phyloP scores from a whole-genome alignment of 108 stramenopile genomes.

The Cyclotella kingstonii region DNA sequence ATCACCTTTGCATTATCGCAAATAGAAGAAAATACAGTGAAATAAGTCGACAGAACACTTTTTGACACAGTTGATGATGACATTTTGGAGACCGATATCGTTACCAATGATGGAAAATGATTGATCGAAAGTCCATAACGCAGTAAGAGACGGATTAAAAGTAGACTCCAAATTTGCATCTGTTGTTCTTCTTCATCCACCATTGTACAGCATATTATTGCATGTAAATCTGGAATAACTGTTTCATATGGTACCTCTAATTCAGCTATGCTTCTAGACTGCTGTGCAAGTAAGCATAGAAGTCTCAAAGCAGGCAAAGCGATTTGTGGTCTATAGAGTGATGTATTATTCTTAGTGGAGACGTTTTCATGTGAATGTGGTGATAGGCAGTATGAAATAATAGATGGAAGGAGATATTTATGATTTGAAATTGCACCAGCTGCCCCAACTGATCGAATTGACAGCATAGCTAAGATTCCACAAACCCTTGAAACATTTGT shows the following conservation, averaged over 20 bases:
- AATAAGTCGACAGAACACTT: slow-evolving; percentile 63
- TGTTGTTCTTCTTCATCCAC: slow-evolving; percentile 26
- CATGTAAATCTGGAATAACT: slow-evolving; percentile 36
- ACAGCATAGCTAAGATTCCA: slow-evolving; percentile 74
- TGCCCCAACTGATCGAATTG: slow-evolving; percentile 77
- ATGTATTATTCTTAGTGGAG: background rate
- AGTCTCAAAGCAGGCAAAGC: slow-evolving; percentile 54
- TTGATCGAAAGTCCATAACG: slow-evolving; percentile 70
- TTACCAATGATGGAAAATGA: slow-evolving; percentile 49
- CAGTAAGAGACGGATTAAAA: slow-evolving; percentile 68
- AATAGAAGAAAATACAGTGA: slow-evolving; percentile 39
- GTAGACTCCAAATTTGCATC: slow-evolving; percentile 56
- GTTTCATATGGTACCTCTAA: slow-evolving; percentile 32
- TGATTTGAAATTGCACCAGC: slow-evolving; percentile 79
- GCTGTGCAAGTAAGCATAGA: slow-evolving; percentile 63
- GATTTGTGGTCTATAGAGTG: slow-evolving; percentile 15
- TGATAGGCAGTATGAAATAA: slow-evolving; percentile 31
- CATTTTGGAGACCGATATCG: slow-evolving; percentile 46
- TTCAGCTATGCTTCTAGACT: slow-evolving; percentile 72
- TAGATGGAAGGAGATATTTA: slow-evolving; percentile 47
- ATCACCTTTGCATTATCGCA: slow-evolving; percentile 23
- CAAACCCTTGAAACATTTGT: slow-evolving; percentile 55
- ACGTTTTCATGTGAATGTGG: slow-evolving; percentile 5
- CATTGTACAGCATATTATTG: slow-evolving; percentile 31
- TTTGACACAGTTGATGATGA: slow-evolving; percentile 25